phyloP scores from a whole-genome alignment of 2,329 filamentous ascomycete species.

The Fusarium ramigenum region DNA sequence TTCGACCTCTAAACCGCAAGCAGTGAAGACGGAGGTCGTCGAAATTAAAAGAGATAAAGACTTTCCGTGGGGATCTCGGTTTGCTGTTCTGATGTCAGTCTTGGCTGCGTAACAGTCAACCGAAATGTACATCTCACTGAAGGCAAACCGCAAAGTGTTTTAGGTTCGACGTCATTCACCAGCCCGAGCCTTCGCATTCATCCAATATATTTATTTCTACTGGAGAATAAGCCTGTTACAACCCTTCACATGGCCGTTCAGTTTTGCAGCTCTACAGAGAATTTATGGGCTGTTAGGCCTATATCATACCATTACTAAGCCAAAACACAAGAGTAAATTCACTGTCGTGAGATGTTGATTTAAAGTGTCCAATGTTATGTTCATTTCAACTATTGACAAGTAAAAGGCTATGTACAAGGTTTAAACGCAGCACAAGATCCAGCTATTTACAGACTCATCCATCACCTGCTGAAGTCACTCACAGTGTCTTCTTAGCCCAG shows the following conservation, averaged over 20 bases:
- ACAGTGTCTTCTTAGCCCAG: conserved; percentile 31
- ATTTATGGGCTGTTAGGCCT: rapidly evolving
- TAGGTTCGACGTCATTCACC: background rate
- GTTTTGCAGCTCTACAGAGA: rapidly evolving
- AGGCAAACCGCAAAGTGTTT: background rate
- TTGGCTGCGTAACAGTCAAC: background rate
- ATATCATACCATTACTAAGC: background rate
- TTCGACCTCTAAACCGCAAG: rapidly evolving
- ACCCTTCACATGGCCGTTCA: rapidly evolving
- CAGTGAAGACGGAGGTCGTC: rapidly evolving
- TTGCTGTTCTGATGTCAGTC: no score
- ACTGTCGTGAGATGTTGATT: rapidly evolving
- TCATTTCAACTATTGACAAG: background rate
- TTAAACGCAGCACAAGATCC: background rate
- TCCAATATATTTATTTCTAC: background rate
- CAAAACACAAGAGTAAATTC: rapidly evolving
- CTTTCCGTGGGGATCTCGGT: background rate
- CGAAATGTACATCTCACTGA: rapidly evolving
- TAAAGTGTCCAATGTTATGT: background rate
- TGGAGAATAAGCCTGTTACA: rapidly evolving
- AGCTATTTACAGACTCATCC: background rate
- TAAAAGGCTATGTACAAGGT: background rate
- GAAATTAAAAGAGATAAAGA: background rate
- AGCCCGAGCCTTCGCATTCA: background rate
- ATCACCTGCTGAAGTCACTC: background rate